Evolutionary conservation across 192 early-diverging fungal species (phyloP).

Genomic region (Coemansia nantahalensis): DNA sequence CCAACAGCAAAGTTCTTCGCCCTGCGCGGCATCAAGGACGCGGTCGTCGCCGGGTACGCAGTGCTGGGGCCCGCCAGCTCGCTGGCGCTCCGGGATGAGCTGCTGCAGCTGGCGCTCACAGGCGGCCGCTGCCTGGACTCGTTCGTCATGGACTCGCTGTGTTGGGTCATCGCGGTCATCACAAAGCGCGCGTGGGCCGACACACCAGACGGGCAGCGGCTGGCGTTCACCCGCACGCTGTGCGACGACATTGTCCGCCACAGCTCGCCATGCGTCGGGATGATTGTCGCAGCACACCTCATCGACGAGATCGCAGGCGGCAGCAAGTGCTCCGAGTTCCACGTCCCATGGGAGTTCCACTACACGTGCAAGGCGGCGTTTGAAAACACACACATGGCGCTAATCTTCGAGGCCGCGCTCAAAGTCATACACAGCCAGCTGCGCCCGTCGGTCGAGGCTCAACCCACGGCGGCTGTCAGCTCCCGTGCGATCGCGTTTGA

Average conservation of each 20-base stretch:
- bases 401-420: conserved; percentile 42
- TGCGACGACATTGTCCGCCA: conserved; percentile 36
- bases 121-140: conserved; percentile 32
- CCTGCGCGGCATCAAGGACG: conserved; percentile 48
- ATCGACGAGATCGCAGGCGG: conserved; percentile 50
- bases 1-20: conserved; percentile 52
- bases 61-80: conserved; percentile 18
- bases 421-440: conserved; percentile 44
- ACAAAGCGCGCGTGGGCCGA: conserved; percentile 50
- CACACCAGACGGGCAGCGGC: conserved; percentile 21
- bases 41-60: conserved; percentile 29
- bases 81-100: conserved; percentile 33
- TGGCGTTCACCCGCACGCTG: conserved; percentile 25
- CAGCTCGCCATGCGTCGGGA: conserved; percentile 37
- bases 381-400: conserved; percentile 36
- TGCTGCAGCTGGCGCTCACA: conserved; percentile 32
- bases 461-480: conserved; percentile 3
- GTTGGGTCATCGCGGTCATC: conserved; percentile 49
- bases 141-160: conserved; percentile 46
- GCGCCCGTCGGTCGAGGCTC: conserved; percentile 27
- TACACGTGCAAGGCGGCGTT: conserved; percentile 46
- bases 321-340: conserved; percentile 49
- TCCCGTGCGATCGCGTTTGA: conserved; percentile 39
- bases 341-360: conserved; percentile 51
- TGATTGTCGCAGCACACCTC: conserved; percentile 31